phyloP scores from a whole-genome alignment of 2,329 filamentous ascomycete species.

The Cadophora gregata region DNA sequence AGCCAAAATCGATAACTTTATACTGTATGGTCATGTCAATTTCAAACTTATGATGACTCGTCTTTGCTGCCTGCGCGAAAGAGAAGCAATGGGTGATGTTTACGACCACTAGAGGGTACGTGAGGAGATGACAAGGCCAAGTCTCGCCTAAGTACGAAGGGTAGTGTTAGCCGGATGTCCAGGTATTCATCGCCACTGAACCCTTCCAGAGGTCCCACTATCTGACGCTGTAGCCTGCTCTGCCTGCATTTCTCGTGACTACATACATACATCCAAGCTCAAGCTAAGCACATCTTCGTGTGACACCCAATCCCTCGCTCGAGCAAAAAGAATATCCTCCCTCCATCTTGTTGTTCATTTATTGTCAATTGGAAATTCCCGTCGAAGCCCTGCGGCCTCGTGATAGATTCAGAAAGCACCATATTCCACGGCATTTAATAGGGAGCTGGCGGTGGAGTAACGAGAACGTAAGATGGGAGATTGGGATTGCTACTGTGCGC shows the following conservation, averaged over 20 bases:
- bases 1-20: neutral
- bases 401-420: too few species aligned
- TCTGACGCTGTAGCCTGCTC: constrained; percentile 8
- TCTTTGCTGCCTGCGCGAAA: too few species aligned
- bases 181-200: neutral
- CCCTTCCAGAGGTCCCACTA: neutral
- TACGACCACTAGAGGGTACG: too few species aligned
- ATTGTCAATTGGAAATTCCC: too few species aligned
- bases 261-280: neutral
- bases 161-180: neutral
- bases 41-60: too few species aligned
- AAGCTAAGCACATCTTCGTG: too few species aligned
- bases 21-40: neutral
- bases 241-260: neutral
- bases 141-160: neutral
- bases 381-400: too few species aligned
- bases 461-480: constrained; percentile 16
- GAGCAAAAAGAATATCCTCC: too few species aligned
- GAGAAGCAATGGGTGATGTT: too few species aligned
- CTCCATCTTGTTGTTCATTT: too few species aligned
- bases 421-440: too few species aligned
- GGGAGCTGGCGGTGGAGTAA: neutral
- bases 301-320: too few species aligned
- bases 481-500: constrained; percentile 29
- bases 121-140: neutral